Evolutionary conservation across 2,329 filamentous ascomycete species (phyloP).

Genomic region (Neophaeococcomyces mojaviensis): DNA sequence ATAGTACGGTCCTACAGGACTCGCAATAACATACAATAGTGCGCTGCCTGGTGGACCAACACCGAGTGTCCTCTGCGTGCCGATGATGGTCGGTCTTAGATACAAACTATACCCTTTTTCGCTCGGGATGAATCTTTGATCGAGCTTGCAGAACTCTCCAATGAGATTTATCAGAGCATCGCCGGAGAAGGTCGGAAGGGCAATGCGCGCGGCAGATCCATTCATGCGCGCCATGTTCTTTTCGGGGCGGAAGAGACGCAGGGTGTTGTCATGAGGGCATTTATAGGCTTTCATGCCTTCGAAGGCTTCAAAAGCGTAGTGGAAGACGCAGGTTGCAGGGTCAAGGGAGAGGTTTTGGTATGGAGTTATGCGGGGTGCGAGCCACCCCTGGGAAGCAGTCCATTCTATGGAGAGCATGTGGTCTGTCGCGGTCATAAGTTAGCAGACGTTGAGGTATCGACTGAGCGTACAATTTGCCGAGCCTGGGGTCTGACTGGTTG

Average conservation of each 20-base stretch:
- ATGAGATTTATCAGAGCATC: constrained; percentile 73
- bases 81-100: constrained; percentile 92
- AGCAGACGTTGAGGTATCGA: not conserved
- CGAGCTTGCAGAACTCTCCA: constrained; percentile 67
- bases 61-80: constrained; percentile 88
- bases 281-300: constrained; percentile 99
- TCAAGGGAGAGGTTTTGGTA: constrained; percentile 97
- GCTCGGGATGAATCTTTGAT: constrained; percentile 82
- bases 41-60: constrained; percentile 88
- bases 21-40: constrained; percentile 89
- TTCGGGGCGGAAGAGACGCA: constrained; percentile 86
- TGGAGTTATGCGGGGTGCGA: constrained; percentile 71
- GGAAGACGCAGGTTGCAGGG: constrained; percentile 92
- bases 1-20: constrained; percentile 95
- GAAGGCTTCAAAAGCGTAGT: constrained; percentile 97
- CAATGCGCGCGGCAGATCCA: constrained; percentile 83
- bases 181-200: constrained; percentile 76
- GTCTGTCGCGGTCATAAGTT: constrained; percentile 48
- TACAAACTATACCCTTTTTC: constrained; percentile 87
- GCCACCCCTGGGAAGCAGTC: constrained; percentile 79
- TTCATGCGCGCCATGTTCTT: constrained; percentile 96
- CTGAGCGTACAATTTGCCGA: not conserved
- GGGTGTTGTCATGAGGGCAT: constrained; percentile 60
- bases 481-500: not conserved
- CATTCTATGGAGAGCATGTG: constrained; percentile 97